phyloP scores from a whole-genome alignment of 345 rosid species.

The Lagerstroemia speciosa region DNA sequence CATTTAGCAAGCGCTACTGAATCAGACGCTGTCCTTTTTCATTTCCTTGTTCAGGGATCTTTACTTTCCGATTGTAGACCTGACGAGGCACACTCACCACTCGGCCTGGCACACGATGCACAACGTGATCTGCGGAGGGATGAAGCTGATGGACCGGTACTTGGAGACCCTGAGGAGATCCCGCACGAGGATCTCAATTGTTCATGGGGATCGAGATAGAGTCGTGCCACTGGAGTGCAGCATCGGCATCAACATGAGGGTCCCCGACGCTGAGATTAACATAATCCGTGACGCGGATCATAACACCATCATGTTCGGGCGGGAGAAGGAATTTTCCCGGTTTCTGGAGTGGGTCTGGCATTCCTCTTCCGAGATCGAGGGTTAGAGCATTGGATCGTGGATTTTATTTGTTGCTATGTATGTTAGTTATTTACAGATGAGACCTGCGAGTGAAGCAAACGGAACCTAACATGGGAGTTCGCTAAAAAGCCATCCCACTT shows the following conservation, averaged over 20 bases:
- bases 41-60: conserved; percentile 30
- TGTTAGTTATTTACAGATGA: too few relatives aligned
- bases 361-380: conserved; percentile 6
- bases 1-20: too few relatives aligned
- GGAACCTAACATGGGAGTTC: too few relatives aligned
- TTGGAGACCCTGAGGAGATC: conserved; percentile 27
- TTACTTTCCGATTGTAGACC: conserved; percentile 25
- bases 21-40: not conserved
- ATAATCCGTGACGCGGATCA: conserved; percentile 40
- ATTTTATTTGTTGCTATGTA: too few relatives aligned
- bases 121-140: conserved; percentile 73
- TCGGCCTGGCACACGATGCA: conserved; percentile 82
- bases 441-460: too few relatives aligned
- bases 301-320: conserved; percentile 35
- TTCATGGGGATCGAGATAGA: conserved; percentile 55
- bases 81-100: conserved; percentile 69
- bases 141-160: conserved; percentile 40
- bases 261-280: conserved; percentile 30
- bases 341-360: conserved; percentile 48
- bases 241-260: conserved; percentile 34
- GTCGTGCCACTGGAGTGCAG: conserved; percentile 54
- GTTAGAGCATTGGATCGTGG: too few relatives aligned
- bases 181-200: conserved; percentile 27
- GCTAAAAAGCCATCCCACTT: too few relatives aligned
- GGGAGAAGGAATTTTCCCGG: conserved; percentile 37